Evolutionary conservation across 257 asterid genomes (phyloP), one percentile per base, ranked within the genome.

Genomic region (Plantago major): DNA sequence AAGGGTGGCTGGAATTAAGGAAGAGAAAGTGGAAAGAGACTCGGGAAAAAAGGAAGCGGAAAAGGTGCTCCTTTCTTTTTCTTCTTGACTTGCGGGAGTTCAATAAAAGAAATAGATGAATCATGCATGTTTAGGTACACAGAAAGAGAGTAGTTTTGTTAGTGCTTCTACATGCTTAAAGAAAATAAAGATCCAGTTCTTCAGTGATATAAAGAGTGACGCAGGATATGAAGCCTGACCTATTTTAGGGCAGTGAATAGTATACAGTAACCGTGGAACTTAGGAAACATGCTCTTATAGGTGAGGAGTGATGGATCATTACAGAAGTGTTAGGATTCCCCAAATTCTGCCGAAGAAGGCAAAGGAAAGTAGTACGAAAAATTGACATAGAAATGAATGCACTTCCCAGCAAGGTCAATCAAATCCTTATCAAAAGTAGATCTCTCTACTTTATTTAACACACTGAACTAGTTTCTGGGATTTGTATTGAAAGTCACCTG

Each of bases 11-110:
- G 71, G 89, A 93, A 69, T 72, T 75, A 63, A 89, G 78, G 80
- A 93, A 93, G 89, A 81, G 99, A 72, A 93, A 87, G 81, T 93
- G 97, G 97, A 85, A 79, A 78, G 89, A 83, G 70, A 73, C 79
- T 64, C 82, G 89, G 44, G 95, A 93, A 53, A 82, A 73, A 60
- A 87, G 95, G 74, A 93, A 93, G 71, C 86, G 99, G n/a, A 91
- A 78, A 65, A 82, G 97, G 99, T 92, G 78, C 55, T 69, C 17
- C 17, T 64, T 46, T 45, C 46, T 42, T 46, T 12, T 4, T 48
- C 9, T 10, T 48, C 26, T 16, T 5, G 54, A 14, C 13, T 40
- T 14, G 10, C 13, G 9, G 62, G 46, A 57, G 62, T 40, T 10
- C 10, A 17, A 37, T 37, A 4, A 16, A 55, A 15, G 9, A 40